Conservation (phyloP, 257 asterid genomes). For the Apocynum venetum region DNA sequence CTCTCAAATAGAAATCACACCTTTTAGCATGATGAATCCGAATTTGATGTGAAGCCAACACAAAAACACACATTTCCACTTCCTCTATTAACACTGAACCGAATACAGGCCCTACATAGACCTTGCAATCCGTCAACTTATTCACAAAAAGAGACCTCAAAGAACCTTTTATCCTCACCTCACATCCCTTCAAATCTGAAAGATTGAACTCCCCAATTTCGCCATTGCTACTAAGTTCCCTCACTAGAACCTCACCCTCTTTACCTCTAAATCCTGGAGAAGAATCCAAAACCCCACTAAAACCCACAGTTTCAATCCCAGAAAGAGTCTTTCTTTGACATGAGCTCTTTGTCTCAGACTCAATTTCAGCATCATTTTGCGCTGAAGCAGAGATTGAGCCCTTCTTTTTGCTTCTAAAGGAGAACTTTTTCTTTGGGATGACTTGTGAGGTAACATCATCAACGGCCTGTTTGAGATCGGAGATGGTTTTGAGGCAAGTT, state of each 20-base stretch:
- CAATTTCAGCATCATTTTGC: constrained; percentile 11
- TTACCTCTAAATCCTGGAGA: constrained; percentile 61
- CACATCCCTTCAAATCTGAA: constrained; percentile 58
- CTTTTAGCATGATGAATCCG: constrained; percentile 67
- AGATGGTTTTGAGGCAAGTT: constrained; percentile 47
- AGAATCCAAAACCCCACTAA: constrained; percentile 26
- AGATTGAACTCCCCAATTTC: constrained; percentile 60
- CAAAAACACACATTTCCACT: constrained; percentile 53
- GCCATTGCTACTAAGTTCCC: constrained; percentile 40
- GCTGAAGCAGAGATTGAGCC: constrained; percentile 8
- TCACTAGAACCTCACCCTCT: constrained; percentile 42
- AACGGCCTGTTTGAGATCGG: constrained; percentile 55
- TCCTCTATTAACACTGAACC: constrained; percentile 80
- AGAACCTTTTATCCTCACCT: constrained; percentile 62
- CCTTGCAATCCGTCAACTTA: constrained; percentile 51
- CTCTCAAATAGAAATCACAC: constrained; percentile 76
- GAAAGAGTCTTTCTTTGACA: not conserved
- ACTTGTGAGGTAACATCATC: constrained; percentile 54
- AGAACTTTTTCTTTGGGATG: constrained; percentile 78
- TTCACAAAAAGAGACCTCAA: constrained; percentile 75
- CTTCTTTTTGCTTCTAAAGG: constrained; percentile 69
- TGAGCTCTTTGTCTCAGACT: constrained; percentile 22
- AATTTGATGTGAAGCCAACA: constrained; percentile 81
- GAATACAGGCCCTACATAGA: constrained; percentile 54
- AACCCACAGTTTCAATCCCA: constrained; percentile 22